These are phyloP conservation scores for Pyrenophora tritici-repentis DNA, from an alignment of 2,329 filamentous ascomycete species.

Conservation along the genomic window DNA sequence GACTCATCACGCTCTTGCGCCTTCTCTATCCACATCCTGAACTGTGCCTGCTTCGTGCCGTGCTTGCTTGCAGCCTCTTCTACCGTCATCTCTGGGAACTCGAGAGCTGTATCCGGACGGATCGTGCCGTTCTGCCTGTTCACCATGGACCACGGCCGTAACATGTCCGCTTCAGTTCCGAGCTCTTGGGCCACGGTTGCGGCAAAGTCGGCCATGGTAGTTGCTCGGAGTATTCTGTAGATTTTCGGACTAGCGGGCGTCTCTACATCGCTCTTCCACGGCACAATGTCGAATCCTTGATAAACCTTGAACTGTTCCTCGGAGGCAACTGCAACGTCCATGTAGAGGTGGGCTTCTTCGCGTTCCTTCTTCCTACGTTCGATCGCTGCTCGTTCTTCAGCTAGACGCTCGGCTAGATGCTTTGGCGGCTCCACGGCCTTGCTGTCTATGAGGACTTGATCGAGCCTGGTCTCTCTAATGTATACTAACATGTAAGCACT, in stretches of 20 bases:
- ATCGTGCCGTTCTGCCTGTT: constrained; percentile 98
- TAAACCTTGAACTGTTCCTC: constrained; percentile 80
- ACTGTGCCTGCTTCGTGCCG: constrained; percentile 68
- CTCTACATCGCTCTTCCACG: constrained; percentile 61
- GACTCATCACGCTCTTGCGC: constrained; percentile 71
- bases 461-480: constrained; percentile 83
- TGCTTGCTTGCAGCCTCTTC: constrained; percentile 70
- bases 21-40: constrained; percentile 84
- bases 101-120: constrained; percentile 84
- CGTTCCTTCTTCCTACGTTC: constrained; percentile 84
- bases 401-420: constrained; percentile 78
- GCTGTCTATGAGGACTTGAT: constrained; percentile 78
- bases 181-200: constrained; percentile 72
- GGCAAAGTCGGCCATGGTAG: constrained; percentile 76
- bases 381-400: constrained; percentile 77
- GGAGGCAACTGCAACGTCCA: constrained; percentile 80
- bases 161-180: constrained; percentile 66
- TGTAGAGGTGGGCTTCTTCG: constrained; percentile 92
- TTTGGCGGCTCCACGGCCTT: constrained; percentile 77
- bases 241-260: constrained; percentile 69
- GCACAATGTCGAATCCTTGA: constrained; percentile 78
- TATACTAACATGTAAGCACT: constrained; percentile 99
- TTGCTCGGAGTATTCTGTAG: constrained; percentile 76
- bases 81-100: constrained; percentile 70
- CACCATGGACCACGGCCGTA: constrained; percentile 96